phyloP scores from a whole-genome alignment of 441 rosid species.

The Adansonia gregorii region DNA sequence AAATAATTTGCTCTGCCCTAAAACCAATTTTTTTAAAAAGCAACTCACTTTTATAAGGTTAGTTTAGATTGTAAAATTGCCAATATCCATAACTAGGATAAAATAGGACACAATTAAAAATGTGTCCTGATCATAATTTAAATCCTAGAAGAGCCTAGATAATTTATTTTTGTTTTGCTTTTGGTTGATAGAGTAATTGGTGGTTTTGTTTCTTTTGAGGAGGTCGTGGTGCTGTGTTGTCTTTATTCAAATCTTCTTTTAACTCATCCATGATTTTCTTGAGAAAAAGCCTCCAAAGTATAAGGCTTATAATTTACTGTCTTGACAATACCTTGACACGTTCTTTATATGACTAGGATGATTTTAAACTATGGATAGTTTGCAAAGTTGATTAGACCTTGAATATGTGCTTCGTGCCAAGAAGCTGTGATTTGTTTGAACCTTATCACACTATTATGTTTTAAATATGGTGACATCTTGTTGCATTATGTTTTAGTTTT shows the following conservation, averaged over 20 bases:
- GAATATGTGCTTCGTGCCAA: neutral
- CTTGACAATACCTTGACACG: slow-evolving; percentile 3
- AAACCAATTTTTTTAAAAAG: too few relatives aligned
- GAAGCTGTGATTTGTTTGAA: neutral
- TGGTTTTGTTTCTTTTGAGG: slow-evolving; percentile 95
- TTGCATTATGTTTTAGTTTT: neutral
- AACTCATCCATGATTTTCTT: slow-evolving; percentile 75
- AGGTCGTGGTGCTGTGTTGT: slow-evolving; percentile 82
- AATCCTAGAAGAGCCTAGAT: neutral
- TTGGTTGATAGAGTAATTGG: slow-evolving; percentile 80
- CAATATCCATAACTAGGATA: too few relatives aligned
- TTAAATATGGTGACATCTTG: neutral
- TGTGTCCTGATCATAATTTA: too few relatives aligned
- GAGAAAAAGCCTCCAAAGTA: slow-evolving; percentile 82
- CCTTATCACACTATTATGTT: too few relatives aligned
- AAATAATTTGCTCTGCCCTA: too few relatives aligned
- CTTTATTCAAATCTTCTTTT: slow-evolving; percentile 82
- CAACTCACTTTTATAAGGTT: too few relatives aligned
- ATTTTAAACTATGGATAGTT: neutral
- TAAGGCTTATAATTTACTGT: slow-evolving; percentile 20
- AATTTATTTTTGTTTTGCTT: slow-evolving; percentile 18
- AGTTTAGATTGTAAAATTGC: too few relatives aligned
- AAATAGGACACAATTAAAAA: too few relatives aligned
- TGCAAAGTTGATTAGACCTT: neutral
- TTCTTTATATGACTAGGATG: neutral